Conservation (phyloP, 371 early-diverging fungal genomes). For the Amoeboaphelidium protococcarum region DNA sequence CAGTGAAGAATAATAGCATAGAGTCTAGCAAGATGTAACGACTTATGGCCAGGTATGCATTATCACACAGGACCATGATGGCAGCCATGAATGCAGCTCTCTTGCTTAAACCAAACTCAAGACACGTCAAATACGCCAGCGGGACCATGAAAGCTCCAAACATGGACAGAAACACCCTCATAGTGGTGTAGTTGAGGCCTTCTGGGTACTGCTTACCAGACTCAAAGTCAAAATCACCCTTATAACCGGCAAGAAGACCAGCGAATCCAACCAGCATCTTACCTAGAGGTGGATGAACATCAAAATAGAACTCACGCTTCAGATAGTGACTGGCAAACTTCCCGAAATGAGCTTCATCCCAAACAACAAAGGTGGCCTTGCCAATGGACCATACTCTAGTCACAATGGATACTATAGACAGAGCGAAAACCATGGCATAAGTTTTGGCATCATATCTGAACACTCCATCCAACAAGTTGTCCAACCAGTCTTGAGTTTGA, state of each 20-base stretch:
- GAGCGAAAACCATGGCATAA: too few species aligned
- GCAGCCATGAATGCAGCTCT: constrained; percentile 38
- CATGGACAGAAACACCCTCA: constrained; percentile 71
- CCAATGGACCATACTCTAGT: constrained; percentile 60
- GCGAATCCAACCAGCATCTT: constrained; percentile 91
- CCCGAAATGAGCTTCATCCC: constrained; percentile 69
- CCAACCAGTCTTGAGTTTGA: too few species aligned
- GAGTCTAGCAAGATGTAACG: constrained; percentile 94
- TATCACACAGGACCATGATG: constrained; percentile 55
- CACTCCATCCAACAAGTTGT: too few species aligned
- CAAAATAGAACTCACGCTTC: constrained; percentile 83
- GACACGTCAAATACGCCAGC: constrained; percentile 67
- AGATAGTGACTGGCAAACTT: constrained; percentile 88
- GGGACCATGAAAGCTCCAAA: constrained; percentile 87
- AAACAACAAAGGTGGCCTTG: constrained; percentile 39
- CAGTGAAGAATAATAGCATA: constrained; percentile 83
- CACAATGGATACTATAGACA: constrained; percentile 24
- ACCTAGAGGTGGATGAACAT: constrained; percentile 98
- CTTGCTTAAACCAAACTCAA: constrained; percentile 37
- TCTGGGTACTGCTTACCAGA: constrained; percentile 65
- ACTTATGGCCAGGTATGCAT: constrained; percentile 59
- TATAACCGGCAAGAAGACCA: constrained; percentile 63
- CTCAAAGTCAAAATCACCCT: constrained; percentile 70
- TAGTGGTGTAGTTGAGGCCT: constrained; percentile 55
- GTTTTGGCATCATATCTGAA: too few species aligned